Percentiles rank a stretch among this genome's conserved stretches.
Conservation (phyloP, 2,329 filamentous ascomycete species). For the Aspergillus thermomutatus region DNA sequence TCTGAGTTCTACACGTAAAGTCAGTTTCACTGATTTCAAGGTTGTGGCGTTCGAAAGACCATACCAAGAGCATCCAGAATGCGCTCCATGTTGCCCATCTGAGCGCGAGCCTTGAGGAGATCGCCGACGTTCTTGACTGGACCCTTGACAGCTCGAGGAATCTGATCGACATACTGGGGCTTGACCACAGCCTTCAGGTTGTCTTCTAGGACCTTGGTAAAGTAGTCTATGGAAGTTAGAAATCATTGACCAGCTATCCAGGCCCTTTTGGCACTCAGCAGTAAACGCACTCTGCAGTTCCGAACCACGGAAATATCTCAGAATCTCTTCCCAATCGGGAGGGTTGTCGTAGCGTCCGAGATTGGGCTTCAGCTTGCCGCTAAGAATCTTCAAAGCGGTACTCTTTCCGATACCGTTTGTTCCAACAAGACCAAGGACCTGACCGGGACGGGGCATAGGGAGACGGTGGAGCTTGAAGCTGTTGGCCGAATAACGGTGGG, state of each 20-base stretch:
- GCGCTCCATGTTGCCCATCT: constrained; percentile 76
- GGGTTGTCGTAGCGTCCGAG: constrained; percentile 92
- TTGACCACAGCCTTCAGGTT: constrained; percentile 97
- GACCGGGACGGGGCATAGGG: constrained; percentile 90
- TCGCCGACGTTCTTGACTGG: constrained; percentile 74
- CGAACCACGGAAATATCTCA: constrained; percentile 97
- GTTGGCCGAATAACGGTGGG: constrained; percentile 97
- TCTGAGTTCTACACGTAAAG: constrained; percentile 62
- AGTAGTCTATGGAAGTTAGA: constrained; percentile 68
- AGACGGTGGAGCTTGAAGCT: constrained; percentile 99
- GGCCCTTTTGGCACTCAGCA: no score
- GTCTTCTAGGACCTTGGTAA: constrained; percentile 96
- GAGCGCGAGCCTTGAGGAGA: constrained; percentile 71
- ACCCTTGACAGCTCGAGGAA: constrained; percentile 85
- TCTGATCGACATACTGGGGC: constrained; percentile 98
- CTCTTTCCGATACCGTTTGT: constrained; percentile 99
- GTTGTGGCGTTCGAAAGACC: not conserved
- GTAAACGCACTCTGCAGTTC: constrained; percentile 80
- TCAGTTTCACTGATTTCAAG: constrained; percentile 5
- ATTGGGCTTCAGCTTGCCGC: constrained; percentile 97
- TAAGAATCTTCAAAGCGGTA: constrained; percentile 98
- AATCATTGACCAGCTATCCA: not conserved
- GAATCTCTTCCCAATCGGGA: constrained; percentile 97
- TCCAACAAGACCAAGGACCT: constrained; percentile 93
- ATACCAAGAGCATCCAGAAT: constrained; percentile 74